Percentiles rank a stretch among this genome's conserved stretches.
These are phyloP conservation scores for Sporothrix dimorphospora DNA, from an alignment of 2,329 filamentous ascomycete genomes.

Conservation along the genomic window DNA sequence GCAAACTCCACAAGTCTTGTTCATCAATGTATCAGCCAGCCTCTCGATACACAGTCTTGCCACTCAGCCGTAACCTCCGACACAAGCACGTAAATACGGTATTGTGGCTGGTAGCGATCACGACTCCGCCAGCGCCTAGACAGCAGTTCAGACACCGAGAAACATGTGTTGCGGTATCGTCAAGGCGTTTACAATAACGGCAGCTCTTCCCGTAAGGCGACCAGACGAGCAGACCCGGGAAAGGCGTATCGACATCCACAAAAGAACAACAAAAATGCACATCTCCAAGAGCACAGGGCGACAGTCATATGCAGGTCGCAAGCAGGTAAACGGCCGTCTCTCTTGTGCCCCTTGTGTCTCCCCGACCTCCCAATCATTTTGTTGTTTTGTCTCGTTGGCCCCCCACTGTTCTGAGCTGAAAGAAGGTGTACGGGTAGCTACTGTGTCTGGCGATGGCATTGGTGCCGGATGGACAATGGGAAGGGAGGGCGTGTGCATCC, in stretches of 20 bases:
- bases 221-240: neutral
- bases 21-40: neutral
- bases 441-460: neutral
- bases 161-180: neutral
- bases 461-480: neutral
- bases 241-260: neutral
- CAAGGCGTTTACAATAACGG: neutral
- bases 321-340: constrained; percentile 6
- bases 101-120: neutral
- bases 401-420: neutral
- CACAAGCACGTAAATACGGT: constrained; percentile 16
- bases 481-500: neutral
- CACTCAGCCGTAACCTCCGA: constrained; percentile 5
- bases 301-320: neutral
- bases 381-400: neutral
- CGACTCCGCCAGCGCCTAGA: neutral
- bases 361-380: neutral
- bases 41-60: neutral
- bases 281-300: neutral
- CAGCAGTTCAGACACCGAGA: neutral
- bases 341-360: neutral
- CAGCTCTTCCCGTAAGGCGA: neutral
- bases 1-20: neutral
- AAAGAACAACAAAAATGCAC: neutral
- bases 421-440: neutral